A percentile compares a stretch with the other conserved stretches of the same genome.
These are phyloP conservation scores for Kregervanrija fluxuum DNA, from an alignment of 805 yeast genomes.

Conservation along the genomic window DNA sequence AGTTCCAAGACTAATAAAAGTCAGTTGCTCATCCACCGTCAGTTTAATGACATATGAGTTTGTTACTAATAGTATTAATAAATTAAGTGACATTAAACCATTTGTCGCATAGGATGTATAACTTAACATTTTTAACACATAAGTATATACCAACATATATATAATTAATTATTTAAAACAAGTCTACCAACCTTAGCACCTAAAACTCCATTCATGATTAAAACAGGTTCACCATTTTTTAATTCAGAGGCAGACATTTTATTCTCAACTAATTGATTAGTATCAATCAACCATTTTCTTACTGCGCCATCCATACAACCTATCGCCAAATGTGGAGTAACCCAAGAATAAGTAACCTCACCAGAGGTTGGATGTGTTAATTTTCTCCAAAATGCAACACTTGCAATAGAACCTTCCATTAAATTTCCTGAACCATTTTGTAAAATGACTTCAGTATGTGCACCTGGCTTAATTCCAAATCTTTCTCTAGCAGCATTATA, in stretches of 20 bases:
- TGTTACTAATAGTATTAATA: conserved; percentile 39
- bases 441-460: conserved; percentile 58
- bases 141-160: background rate
- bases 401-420: conserved; percentile 80
- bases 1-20: conserved; percentile 63
- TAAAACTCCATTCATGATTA: conserved; percentile 74
- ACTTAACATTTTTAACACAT: background rate
- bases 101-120: conserved; percentile 18
- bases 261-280: conserved; percentile 14
- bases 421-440: conserved; percentile 52
- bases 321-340: conserved; percentile 68
- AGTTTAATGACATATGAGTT: conserved; percentile 57
- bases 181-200: conserved; percentile 67
- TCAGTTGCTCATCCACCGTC: conserved; percentile 64
- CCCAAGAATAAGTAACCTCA: conserved; percentile 44
- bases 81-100: conserved; percentile 22
- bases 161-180: conserved; percentile 8
- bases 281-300: conserved; percentile 51
- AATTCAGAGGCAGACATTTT: conserved; percentile 38
- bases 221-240: conserved; percentile 55
- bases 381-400: conserved; percentile 54
- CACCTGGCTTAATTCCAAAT: conserved; percentile 17
- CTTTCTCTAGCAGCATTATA: conserved; percentile 59
- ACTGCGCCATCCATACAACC: conserved; percentile 87
- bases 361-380: conserved; percentile 22